Conservation (phyloP, 352 stramenopile species). For the Phytophthora hibernalis region DNA sequence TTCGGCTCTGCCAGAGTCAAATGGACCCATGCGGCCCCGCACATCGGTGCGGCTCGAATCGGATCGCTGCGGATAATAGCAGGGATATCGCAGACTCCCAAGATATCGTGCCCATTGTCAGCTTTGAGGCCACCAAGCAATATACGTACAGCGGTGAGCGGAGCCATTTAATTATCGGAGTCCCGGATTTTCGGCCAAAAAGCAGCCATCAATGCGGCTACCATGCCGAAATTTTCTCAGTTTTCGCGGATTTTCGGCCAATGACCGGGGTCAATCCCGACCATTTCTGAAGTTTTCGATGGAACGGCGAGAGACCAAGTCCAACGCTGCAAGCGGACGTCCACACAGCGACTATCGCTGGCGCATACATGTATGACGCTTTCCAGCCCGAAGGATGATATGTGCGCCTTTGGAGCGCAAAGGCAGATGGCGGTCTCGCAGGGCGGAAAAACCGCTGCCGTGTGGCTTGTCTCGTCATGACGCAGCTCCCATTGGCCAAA, state of each 20-base stretch:
- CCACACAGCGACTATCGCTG: too few species aligned
- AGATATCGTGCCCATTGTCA: neutral
- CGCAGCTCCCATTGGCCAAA: slow-evolving; percentile 21
- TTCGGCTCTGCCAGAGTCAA: too few species aligned
- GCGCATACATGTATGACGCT: too few species aligned
- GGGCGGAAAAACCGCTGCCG: slow-evolving; percentile 25
- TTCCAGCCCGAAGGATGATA: neutral
- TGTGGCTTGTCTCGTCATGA: slow-evolving; percentile 24
- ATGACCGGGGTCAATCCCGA: neutral
- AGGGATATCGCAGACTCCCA: neutral
- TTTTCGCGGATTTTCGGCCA: neutral
- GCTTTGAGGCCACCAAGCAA: neutral
- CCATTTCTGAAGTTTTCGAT: neutral
- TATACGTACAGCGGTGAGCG: neutral
- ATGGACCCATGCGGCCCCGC: too few species aligned
- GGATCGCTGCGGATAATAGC: neutral
- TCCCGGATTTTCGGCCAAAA: neutral
- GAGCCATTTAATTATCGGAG: neutral
- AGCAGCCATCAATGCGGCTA: slow-evolving; percentile 1
- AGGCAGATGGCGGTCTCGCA: slow-evolving; percentile 19
- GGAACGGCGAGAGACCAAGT: neutral
- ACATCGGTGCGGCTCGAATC: neutral
- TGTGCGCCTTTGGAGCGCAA: slow-evolving; percentile 6
- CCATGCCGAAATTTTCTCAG: slow-evolving; percentile 2
- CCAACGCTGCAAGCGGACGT: neutral